A percentile compares a stretch with the other conserved stretches of the same genome.
Conservation (phyloP, 2,329 filamentous ascomycete genomes). For the Cordyceps farinosa region DNA sequence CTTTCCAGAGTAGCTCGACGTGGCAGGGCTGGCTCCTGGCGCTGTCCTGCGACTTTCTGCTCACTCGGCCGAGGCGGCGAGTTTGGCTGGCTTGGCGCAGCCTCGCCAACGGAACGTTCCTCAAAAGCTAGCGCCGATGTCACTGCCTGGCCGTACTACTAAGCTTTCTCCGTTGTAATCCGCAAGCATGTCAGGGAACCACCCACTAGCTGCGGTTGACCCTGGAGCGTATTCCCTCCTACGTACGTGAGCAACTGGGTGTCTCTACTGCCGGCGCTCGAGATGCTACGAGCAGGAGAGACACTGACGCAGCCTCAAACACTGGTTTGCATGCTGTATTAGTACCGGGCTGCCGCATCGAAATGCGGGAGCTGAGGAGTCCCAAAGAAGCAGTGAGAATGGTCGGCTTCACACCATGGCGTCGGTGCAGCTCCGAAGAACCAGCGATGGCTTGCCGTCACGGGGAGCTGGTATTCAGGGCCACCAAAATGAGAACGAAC, state of each 20-base stretch:
- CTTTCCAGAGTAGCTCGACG: neutral
- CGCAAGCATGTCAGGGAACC: neutral
- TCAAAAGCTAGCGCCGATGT: neutral
- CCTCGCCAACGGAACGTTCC: neutral
- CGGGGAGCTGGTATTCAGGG: neutral
- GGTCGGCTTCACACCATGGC: neutral
- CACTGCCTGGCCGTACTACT: neutral
- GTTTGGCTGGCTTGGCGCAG: neutral
- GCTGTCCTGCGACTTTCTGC: neutral
- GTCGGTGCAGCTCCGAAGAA: neutral
- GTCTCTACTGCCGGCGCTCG: neutral
- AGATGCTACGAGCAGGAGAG: neutral
- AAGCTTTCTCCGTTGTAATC: neutral
- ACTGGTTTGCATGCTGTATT: neutral
- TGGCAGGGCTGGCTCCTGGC: neutral
- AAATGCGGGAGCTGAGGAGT: neutral
- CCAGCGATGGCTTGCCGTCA: neutral
- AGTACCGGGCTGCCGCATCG: neutral
- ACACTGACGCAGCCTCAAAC: slow-evolving; percentile 2
- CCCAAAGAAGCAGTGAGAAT: neutral
- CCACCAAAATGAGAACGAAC: neutral
- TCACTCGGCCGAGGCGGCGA: neutral
- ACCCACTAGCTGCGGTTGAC: neutral
- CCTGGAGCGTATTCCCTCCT: neutral
- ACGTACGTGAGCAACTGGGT: neutral